phyloP scores from a whole-genome alignment of 306 rosid genomes.

The Astragalus glycyphyllos region DNA sequence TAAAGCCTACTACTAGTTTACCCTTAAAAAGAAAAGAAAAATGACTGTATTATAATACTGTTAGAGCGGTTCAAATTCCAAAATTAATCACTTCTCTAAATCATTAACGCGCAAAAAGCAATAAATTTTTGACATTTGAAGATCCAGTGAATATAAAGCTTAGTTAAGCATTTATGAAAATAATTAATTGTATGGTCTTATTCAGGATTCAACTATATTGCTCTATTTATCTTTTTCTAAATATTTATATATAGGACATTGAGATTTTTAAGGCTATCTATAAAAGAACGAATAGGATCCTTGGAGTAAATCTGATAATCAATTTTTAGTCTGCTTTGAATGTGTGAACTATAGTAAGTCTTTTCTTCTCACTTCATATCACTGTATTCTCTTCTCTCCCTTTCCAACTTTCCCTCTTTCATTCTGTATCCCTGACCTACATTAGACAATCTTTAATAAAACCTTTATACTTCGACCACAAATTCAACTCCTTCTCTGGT shows the following conservation, averaged over 20 bases:
- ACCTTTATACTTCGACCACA: neutral
- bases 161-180: neutral
- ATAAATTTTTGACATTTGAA: neutral
- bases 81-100: neutral
- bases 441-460: neutral
- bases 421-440: slow-evolving; percentile 1
- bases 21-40: slow-evolving; percentile 2
- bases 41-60: slow-evolving; percentile 1
- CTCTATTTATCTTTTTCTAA: neutral
- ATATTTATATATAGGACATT: neutral
- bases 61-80: slow-evolving; percentile 22
- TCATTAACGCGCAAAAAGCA: neutral
- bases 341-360: neutral
- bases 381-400: too few species aligned
- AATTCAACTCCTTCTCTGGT: neutral
- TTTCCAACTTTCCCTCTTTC: neutral
- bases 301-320: neutral
- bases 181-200: neutral
- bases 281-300: neutral
- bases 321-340: neutral
- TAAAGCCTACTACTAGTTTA: neutral
- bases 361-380: too few species aligned
- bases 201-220: neutral
- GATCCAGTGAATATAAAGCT: neutral
- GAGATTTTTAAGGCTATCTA: slow-evolving; percentile 4